Evolutionary conservation across 768 basidiomycete genomes (phyloP), one percentile per base, ranked within the genome.

Genomic region (Lactarius evosmus): DNA sequence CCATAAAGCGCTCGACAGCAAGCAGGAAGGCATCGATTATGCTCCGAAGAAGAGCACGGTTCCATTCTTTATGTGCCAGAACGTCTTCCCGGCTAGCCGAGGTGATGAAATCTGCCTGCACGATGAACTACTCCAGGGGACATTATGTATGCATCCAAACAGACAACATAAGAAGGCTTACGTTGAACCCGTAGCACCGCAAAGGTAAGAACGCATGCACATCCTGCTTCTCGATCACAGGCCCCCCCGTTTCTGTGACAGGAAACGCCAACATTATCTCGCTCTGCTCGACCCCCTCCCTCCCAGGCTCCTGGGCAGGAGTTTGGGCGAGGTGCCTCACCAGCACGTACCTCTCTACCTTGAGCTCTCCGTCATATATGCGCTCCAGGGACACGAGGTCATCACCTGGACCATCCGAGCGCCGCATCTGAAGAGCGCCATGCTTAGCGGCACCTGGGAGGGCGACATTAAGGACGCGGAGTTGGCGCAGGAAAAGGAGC

Each of bases 31-130:
- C 61, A 3, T 66, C 62, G 6, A 67, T 36, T 30, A 74, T 61
- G 30, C 65, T 63, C 16, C 63, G 52, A 19, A 67, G 71, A 49
- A 74, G 60, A 19, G 51, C 40, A 1, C 40, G 29, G 46, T 74
- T 74, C 73, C 73, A 74, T 17, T 25, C n/a, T 12, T 50, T 62
- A 34, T 70, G 61, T 22, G 58, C 51, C 7, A 72, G 63, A 33
- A 74, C 64, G 38, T 70, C 73, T 51, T 74, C 73, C 36, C 73
- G 57, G 58, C 68, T 73, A 19, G 73, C 66, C 1, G 70, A 63
- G 17, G 73, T 72, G 41, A 74, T 61, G 53, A 74, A 74, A 59
- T 74, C 73, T 1, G 68, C 73, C 44, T 74, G 73, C 33, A 74
- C 66, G 51, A 74, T 61, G 62, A 74, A 74, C 73, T 74, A 55